Conservation (phyloP, 768 basidiomycete genomes). For the Sarcodon sp. region DNA sequence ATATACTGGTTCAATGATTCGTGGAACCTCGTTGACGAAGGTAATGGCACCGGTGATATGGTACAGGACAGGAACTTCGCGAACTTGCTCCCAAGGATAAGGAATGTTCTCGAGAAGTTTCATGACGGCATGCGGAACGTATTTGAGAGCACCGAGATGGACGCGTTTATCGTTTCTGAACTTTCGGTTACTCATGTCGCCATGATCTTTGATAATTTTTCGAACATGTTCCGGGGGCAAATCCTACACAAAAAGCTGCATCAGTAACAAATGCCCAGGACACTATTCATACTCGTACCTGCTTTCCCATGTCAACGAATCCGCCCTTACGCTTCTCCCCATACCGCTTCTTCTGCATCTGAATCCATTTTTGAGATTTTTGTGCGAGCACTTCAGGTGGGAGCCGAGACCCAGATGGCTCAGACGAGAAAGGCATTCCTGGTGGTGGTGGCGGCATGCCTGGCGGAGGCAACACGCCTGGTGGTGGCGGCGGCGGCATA, state of each 20-base stretch:
- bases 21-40: conserved; percentile 97
- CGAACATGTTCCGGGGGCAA: conserved; percentile 95
- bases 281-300: conserved; percentile 34
- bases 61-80: conserved; percentile 96
- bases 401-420: conserved; percentile 28
- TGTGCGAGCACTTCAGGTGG: conserved; percentile 65
- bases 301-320: conserved; percentile 87
- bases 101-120: conserved; percentile 98
- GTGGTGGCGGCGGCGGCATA: conserved; percentile 35
- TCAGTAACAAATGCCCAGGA: conserved; percentile 1
- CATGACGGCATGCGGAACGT: conserved; percentile 98
- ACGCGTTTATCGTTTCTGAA: conserved; percentile 99
- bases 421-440: conserved; percentile 15
- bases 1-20: conserved; percentile 93
- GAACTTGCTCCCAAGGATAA: conserved; percentile 97
- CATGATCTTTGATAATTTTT: conserved; percentile 99
- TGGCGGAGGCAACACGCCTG: conserved; percentile 23
- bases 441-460: conserved; percentile 21
- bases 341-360: conserved; percentile 87
- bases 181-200: conserved; percentile 99
- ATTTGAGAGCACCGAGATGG: conserved; percentile 94
- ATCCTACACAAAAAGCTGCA: conserved; percentile 38
- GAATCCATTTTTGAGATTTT: conserved; percentile 94
- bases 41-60: conserved; percentile 99
- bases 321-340: conserved; percentile 86